Evolutionary conservation across 2,329 filamentous ascomycete genomes (phyloP).

Genomic region (Didymella glomerata): DNA sequence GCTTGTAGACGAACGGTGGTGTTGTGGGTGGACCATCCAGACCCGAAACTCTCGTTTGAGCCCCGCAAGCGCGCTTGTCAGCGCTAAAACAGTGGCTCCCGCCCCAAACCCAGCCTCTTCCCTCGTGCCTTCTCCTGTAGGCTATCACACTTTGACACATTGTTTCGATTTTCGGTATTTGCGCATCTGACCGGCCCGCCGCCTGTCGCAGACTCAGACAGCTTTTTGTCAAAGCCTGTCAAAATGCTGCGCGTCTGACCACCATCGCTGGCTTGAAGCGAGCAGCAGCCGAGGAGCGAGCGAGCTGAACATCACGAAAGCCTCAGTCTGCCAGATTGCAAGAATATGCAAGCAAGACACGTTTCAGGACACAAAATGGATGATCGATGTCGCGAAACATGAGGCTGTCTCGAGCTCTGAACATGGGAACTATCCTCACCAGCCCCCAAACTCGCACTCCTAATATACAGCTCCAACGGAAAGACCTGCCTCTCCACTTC

Average conservation of each 20-base stretch:
- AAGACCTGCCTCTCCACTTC: conserved; percentile 61
- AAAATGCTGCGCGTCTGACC: background rate
- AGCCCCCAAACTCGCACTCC: conserved; percentile 16
- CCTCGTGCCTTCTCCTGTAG: background rate
- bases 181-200: background rate
- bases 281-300: background rate
- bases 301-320: background rate
- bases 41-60: background rate
- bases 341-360: too few relatives aligned
- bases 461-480: conserved; percentile 58
- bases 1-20: background rate
- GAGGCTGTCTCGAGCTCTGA: too few relatives aligned
- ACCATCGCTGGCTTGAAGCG: background rate
- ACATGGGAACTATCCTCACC: background rate
- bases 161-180: too few relatives aligned
- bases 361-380: background rate
- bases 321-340: background rate
- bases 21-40: background rate
- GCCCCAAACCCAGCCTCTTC: background rate
- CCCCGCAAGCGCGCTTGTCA: conserved; percentile 9
- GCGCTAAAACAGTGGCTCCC: conserved; percentile 3
- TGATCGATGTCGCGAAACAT: background rate
- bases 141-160: conserved; percentile 4
- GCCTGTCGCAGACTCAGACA: background rate
- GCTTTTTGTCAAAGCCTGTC: background rate